Evolutionary conservation across 257 asterid species (phyloP).

Genomic region (Solanum piurae): DNA sequence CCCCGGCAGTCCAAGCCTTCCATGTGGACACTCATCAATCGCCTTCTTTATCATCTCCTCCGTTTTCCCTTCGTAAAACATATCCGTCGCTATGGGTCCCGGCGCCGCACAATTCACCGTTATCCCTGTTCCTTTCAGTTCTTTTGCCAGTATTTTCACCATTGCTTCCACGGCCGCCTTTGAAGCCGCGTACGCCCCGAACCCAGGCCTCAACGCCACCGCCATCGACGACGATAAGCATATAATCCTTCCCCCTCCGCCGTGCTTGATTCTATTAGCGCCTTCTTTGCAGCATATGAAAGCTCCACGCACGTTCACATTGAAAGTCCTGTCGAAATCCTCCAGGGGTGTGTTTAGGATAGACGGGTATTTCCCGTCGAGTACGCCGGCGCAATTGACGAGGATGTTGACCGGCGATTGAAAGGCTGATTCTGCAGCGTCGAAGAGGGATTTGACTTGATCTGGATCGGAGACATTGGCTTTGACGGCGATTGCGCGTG

Average conservation of each 20-base stretch:
- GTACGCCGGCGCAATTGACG: conserved; percentile 47
- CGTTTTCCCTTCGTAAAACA: conserved; percentile 46
- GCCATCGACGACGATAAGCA: conserved; percentile 39
- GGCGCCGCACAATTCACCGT: conserved; percentile 65
- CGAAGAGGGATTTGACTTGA: conserved; percentile 53
- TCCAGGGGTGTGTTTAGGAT: conserved; percentile 31
- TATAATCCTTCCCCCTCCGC: conserved; percentile 62
- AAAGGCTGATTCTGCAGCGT: conserved; percentile 44
- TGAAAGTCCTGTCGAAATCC: conserved; percentile 42
- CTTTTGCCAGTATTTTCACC: conserved; percentile 62
- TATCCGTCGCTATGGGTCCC: conserved; percentile 56
- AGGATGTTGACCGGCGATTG: conserved; percentile 36
- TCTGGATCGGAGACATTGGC: conserved; percentile 47
- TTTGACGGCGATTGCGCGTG: conserved; percentile 33
- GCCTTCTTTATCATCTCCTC: conserved; percentile 36
- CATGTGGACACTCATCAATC: conserved; percentile 39
- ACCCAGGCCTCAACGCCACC: conserved; percentile 39
- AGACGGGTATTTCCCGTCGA: conserved; percentile 37
- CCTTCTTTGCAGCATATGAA: conserved; percentile 51
- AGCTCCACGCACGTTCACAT: conserved; percentile 51
- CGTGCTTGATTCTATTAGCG: conserved; percentile 42
- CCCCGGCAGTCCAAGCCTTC: conserved; percentile 50
- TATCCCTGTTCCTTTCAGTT: conserved; percentile 54
- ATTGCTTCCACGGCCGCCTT: conserved; percentile 80
- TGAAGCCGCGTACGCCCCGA: conserved; percentile 51